Evolutionary conservation across 208 protist species (phyloP), one percentile per base, ranked within the genome.

Genomic region (Acanthamoeba sp.): DNA sequence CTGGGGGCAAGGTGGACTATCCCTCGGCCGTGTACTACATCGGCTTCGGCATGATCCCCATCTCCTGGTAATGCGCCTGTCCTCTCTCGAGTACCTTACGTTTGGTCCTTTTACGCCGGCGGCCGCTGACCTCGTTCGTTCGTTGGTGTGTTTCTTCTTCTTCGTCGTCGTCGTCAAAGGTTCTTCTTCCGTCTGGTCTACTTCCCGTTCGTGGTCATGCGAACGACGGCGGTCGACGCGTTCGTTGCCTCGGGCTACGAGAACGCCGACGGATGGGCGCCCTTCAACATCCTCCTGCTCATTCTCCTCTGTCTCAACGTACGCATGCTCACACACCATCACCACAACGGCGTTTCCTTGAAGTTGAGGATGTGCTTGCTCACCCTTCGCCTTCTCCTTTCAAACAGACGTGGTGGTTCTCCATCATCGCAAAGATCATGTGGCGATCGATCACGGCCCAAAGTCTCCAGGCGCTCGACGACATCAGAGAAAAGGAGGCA

Each of bases 151-250:
- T n/a, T n/a, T n/a, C n/a, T n/a, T n/a, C n/a, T n/a, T n/a, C n/a
- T n/a, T n/a, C n/a, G n/a, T n/a, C n/a, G n/a, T n/a, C n/a, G n/a
- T n/a, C n/a, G n/a, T n/a, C n/a, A n/a, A 34, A 82, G 71, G 71
- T 82, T 82, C 71, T 82, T 36, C 40, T 50, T 82, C 38, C 71
- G 71, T 2, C 27, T 82, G 71, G 71, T 82, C 36, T 82, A 82
- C 38, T 82, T 82, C 71, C 71, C 71, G 71, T 82, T 82, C 2
- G 71, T 82, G 71, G 24, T 82, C 14, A 82, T 82, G 71, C 71
- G 71, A 82, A 82, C 71, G 38, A 82, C 71, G 40, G 34, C 40
- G 38, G 50, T 82, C 71, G 71, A 82, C 22, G 24, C 10, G 22
- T 4, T 82, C 20, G 7, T n/a, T 82, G 34, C 71, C 27, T 42